Conservation (phyloP, 2,329 filamentous ascomycete species). For the Clonostachys byssicola region DNA sequence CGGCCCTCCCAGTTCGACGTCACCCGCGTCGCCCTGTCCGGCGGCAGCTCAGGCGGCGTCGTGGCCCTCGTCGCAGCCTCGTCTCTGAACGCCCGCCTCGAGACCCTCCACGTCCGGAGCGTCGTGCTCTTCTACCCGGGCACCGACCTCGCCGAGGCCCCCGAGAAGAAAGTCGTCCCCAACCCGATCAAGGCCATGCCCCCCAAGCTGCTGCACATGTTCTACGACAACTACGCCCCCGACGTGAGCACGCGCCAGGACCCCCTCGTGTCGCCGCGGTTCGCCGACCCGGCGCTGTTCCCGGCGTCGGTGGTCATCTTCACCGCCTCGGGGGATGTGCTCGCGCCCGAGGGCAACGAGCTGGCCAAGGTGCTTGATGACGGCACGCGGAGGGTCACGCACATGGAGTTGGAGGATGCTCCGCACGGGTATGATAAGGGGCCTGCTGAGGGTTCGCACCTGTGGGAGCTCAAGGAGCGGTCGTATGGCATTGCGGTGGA, state of each 20-base stretch:
- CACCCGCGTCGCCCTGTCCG: conserved; percentile 32
- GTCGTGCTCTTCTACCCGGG: not conserved
- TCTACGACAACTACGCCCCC: not conserved
- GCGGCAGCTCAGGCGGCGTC: conserved; percentile 40
- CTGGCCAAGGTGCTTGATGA: not conserved
- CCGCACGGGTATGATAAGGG: not conserved
- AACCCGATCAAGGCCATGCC: not conserved
- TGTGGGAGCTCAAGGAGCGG: no score
- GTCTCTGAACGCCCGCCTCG: conserved; percentile 15
- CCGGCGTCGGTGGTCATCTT: not conserved
- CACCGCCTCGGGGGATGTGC: not conserved
- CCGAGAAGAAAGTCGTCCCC: not conserved
- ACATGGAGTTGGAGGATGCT: not conserved
- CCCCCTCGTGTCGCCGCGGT: not conserved
- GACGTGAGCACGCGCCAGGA: not conserved
- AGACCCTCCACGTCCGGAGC: conserved; percentile 33
- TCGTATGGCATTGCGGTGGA: no score
- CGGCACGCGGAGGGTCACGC: not conserved
- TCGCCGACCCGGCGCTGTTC: not conserved
- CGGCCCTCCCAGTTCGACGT: conserved; percentile 20
- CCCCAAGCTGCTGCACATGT: not conserved
- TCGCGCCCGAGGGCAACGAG: not conserved
- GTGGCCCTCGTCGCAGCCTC: conserved; percentile 27
- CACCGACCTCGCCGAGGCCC: not conserved
- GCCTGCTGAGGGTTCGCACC: no score